phyloP scores from a whole-genome alignment of 805 yeast species.

The Candida tammaniensis region DNA sequence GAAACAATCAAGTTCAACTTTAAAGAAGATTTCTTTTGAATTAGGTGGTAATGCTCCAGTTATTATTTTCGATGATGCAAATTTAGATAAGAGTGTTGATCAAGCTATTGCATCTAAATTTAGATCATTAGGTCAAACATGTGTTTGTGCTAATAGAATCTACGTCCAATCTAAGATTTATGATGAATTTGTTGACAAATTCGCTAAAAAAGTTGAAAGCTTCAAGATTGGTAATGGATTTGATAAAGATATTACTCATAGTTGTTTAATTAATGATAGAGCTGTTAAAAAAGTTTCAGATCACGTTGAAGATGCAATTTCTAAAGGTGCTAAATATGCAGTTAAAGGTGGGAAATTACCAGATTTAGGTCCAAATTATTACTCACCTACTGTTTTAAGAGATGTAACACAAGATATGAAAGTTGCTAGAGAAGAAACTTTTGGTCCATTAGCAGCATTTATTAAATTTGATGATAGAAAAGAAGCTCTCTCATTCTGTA shows the following conservation, averaged over 20 bases:
- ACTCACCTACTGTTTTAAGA: constrained; percentile 52
- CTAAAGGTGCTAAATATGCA: constrained; percentile 52
- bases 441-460: constrained; percentile 63
- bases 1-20: constrained; percentile 56
- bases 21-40: constrained; percentile 72
- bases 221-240: constrained; percentile 60
- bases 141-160: constrained; percentile 75
- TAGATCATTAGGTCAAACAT: constrained; percentile 78
- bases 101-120: constrained; percentile 67
- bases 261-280: constrained; percentile 51
- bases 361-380: constrained; percentile 49
- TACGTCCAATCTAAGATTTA: constrained; percentile 65
- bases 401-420: constrained; percentile 50
- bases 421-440: constrained; percentile 57
- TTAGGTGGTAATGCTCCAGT: constrained; percentile 83
- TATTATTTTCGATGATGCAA: constrained; percentile 71
- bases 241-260: constrained; percentile 50
- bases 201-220: constrained; percentile 44
- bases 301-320: constrained; percentile 52
- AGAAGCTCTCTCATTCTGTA: constrained; percentile 53
- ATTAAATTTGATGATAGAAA: constrained; percentile 52
- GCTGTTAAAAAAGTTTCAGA: constrained; percentile 53
- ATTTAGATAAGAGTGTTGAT: constrained; percentile 62
- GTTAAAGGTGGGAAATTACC: constrained; percentile 52
- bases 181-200: constrained; percentile 53